Evolutionary conservation across 2,329 filamentous ascomycete species (phyloP), one percentile per base, ranked within the genome.

Genomic region (Penicillium sp.): DNA sequence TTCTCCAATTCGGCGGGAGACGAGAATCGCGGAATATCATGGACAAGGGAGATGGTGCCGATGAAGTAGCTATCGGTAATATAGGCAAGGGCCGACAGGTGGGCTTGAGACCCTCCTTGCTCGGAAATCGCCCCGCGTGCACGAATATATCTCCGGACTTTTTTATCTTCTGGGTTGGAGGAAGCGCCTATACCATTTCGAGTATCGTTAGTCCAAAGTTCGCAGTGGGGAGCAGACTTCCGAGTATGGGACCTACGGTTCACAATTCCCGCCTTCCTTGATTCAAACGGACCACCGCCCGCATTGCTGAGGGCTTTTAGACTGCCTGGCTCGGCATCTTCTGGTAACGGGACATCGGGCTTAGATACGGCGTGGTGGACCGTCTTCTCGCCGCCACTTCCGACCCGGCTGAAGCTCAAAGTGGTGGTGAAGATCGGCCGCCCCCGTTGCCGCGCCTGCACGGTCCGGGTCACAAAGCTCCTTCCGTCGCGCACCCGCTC

Each of bases 341-440:
- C 67, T 13, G 80, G 79, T 27, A 75, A 70, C 42, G 78, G 64
- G 51, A 81, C 76, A 27, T 76, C 66, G 5, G 88, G 86, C 68
- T 88, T 78, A 14, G 79, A 75, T 29, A 79, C 79, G 3, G 85
- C 83, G 76, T 97, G 91, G 52, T 84, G 73, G 4, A 94, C 80
- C 39, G 70, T 75, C 61, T 80, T 73, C 64, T 79, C 76, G 2
- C 82, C 81, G 6, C 72, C 72, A 53, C 73, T 69, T 72, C 76
- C 70, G 68, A 87, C 85, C 16, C 84, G 81, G 68, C 88, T 87
- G 71, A 99, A 97, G 59, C 89, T 94, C 75, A 96, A 85, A 6
- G 93, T 99, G 1, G 91, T 94, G 16, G 93, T 97, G 76, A 97
- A 97, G 75, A 99, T 97, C 68, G 89, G 89, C 56, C 85, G 84